These are phyloP conservation scores for Pugionium dolabratum DNA, from an alignment of 345 rosid species.

Conservation along the genomic window DNA sequence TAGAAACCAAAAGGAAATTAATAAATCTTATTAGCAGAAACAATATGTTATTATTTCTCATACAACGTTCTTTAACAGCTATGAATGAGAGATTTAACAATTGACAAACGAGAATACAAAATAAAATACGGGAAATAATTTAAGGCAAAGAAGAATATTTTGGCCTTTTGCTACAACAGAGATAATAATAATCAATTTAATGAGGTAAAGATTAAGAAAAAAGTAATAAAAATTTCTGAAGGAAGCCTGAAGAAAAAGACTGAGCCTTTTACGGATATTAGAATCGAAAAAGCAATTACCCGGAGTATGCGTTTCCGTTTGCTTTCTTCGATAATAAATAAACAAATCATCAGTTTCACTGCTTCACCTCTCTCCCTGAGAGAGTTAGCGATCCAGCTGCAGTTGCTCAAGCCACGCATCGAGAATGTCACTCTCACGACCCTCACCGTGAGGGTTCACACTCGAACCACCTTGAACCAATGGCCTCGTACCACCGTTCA, in stretches of 20 bases:
- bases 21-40: constrained; percentile 19
- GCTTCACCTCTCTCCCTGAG: constrained; percentile 54
- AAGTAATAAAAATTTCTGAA: constrained; percentile 27
- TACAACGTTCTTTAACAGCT: constrained; percentile 32
- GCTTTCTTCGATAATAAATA: constrained; percentile 35
- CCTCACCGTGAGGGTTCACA: constrained; percentile 37
- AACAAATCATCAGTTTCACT: constrained; percentile 38
- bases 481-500: constrained; percentile 36
- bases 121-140: constrained; percentile 6
- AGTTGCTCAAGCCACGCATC: constrained; percentile 80
- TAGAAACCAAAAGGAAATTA: constrained; percentile 5
- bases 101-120: constrained; percentile 30
- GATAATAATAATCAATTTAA: constrained; percentile 36
- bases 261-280: constrained; percentile 34
- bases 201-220: constrained; percentile 23
- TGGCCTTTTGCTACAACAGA: constrained; percentile 32
- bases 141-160: constrained; percentile 29
- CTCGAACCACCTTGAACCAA: constrained; percentile 43
- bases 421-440: constrained; percentile 52
- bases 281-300: constrained; percentile 38
- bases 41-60: constrained; percentile 36
- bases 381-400: constrained; percentile 65
- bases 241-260: constrained; percentile 31
- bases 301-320: constrained; percentile 23
- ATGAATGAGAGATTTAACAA: constrained; percentile 34